phyloP scores from a whole-genome alignment of 2,329 filamentous ascomycete genomes.

The Onygenales sp. region DNA sequence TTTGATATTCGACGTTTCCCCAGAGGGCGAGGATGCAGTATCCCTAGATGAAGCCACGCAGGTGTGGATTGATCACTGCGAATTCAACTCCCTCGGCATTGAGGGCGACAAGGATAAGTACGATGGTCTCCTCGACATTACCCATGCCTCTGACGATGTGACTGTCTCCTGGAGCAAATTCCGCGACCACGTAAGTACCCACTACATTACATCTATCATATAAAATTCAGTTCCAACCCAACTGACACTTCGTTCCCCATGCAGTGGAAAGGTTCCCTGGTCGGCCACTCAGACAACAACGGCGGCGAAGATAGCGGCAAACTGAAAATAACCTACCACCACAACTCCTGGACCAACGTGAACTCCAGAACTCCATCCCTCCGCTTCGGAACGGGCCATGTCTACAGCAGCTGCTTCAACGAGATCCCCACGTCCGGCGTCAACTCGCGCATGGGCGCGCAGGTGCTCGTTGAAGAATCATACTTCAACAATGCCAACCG shows the following conservation, averaged over 20 bases:
- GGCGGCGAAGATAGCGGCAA: constrained; percentile 17
- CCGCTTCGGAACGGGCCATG: constrained; percentile 7
- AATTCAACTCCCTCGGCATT: constrained; percentile 29
- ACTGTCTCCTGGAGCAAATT: constrained; percentile 37
- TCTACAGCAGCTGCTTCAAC: constrained; percentile 19
- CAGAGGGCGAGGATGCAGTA: constrained; percentile 42
- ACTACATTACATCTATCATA: neutral
- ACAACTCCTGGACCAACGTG: constrained; percentile 18
- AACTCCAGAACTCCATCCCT: constrained; percentile 8
- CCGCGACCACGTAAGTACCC: constrained; percentile 28
- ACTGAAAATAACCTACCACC: constrained; percentile 16
- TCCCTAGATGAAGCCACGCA: constrained; percentile 39
- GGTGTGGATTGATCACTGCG: constrained; percentile 41
- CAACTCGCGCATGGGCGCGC: constrained; percentile 34
- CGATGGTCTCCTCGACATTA: constrained; percentile 26
- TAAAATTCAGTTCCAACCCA: neutral
- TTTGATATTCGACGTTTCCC: constrained; percentile 43
- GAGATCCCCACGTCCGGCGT: constrained; percentile 26
- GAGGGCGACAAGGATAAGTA: constrained; percentile 35
- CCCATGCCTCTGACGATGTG: constrained; percentile 35
- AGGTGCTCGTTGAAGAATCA: constrained; percentile 35
- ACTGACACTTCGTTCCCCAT: neutral
- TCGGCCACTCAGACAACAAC: constrained; percentile 20
- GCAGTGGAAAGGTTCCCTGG: constrained; percentile 15
- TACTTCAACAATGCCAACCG: constrained; percentile 19